Conservation (phyloP, 2,329 filamentous ascomycete genomes). For the Mycogone perniciosa region DNA sequence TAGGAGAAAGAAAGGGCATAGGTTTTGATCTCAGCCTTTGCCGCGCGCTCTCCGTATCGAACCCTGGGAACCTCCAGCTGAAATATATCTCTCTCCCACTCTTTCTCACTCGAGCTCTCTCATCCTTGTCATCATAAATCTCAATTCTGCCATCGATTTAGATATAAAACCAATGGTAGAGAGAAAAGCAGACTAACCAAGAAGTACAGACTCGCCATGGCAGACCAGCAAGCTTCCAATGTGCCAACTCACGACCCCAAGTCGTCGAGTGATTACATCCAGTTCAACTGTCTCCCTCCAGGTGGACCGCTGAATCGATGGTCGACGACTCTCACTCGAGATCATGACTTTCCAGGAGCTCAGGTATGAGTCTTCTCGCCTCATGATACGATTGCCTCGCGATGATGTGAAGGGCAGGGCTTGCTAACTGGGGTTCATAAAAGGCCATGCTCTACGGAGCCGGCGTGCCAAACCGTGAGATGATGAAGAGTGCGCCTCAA, state of each 20-base stretch:
- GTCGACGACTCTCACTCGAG: slow-evolving; percentile 74
- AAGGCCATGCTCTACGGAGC: slow-evolving; percentile 94
- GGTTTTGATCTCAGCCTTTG: too few relatives aligned
- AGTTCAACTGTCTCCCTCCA: slow-evolving; percentile 45
- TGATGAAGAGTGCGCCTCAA: slow-evolving; percentile 86
- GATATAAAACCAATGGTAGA: neutral
- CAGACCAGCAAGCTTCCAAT: slow-evolving; percentile 16
- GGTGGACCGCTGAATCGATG: slow-evolving; percentile 69
- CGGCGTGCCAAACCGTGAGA: slow-evolving; percentile 72
- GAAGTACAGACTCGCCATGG: slow-evolving; percentile 17
- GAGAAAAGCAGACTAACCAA: neutral
- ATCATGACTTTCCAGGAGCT: slow-evolving; percentile 85
- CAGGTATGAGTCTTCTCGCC: slow-evolving; percentile 49
- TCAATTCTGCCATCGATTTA: too few relatives aligned
- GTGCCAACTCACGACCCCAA: slow-evolving; percentile 34
- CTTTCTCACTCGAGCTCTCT: neutral
- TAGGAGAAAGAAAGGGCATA: too few relatives aligned
- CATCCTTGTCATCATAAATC: neutral
- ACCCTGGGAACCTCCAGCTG: too few relatives aligned
- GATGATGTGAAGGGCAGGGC: neutral
- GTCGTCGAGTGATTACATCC: slow-evolving; percentile 46
- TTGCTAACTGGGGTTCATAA: neutral
- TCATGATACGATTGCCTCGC: neutral
- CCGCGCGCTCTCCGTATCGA: too few relatives aligned
- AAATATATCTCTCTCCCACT: neutral